Evolutionary conservation across 495 filamentous ascomycete species (phyloP).

Genomic region (Aspergillus panamensis): DNA sequence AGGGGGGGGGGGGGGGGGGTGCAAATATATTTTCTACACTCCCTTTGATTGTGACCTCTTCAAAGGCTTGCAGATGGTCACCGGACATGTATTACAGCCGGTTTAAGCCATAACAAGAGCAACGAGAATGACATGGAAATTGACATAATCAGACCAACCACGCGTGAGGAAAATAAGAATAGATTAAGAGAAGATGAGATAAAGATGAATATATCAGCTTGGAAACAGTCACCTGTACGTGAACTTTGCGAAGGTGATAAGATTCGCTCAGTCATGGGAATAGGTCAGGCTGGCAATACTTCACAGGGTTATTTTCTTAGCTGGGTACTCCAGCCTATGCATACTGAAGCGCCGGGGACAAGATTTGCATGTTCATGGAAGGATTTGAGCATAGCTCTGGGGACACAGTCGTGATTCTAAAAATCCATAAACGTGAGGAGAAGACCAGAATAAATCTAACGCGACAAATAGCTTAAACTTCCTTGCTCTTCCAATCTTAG

Average conservation of each 20-base stretch:
- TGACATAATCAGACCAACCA: neutral
- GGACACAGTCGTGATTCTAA: no score
- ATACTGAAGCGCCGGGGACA: no score
- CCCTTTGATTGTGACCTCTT: neutral
- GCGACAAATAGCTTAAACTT: no score
- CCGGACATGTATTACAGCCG: neutral
- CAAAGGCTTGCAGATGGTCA: neutral
- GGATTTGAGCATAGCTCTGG: no score
- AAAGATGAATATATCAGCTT: neutral
- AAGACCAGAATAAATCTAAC: no score
- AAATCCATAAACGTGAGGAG: no score
- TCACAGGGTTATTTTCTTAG: no score
- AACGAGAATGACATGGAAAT: neutral
- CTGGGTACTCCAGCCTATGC: no score
- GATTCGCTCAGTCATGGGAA: neutral
- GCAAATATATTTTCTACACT: neutral
- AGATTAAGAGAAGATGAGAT: neutral
- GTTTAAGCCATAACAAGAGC: neutral
- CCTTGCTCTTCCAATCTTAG: neutral
- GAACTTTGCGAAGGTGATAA: neutral
- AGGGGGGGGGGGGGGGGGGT: no score
- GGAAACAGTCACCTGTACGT: neutral
- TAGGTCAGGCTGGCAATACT: neutral
- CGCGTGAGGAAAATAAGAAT: no score
- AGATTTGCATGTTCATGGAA: no score